Evolutionary conservation across 2,329 filamentous ascomycete genomes (phyloP).

Genomic region (Aureobasidium uvarum): DNA sequence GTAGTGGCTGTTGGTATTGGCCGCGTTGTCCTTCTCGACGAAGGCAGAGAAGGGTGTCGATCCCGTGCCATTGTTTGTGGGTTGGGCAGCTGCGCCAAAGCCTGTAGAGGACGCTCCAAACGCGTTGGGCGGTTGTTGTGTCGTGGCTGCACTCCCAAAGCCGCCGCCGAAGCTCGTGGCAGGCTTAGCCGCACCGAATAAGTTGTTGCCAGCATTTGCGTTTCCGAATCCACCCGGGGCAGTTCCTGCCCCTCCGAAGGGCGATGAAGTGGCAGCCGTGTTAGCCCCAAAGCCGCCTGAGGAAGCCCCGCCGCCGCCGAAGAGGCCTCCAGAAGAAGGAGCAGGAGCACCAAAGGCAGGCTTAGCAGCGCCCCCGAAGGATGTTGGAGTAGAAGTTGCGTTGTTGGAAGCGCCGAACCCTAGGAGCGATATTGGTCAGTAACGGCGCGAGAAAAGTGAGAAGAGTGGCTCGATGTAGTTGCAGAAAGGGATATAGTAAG

Average conservation of each 20-base stretch:
- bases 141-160: constrained; percentile 43
- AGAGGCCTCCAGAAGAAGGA: constrained; percentile 36
- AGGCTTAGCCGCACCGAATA: constrained; percentile 46
- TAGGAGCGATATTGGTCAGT: constrained; percentile 14
- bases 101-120: not conserved
- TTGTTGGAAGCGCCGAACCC: constrained; percentile 30
- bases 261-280: not conserved
- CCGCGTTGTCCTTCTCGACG: constrained; percentile 69
- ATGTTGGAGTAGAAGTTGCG: constrained; percentile 17
- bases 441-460: not conserved
- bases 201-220: constrained; percentile 31
- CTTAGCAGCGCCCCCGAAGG: constrained; percentile 27
- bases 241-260: constrained; percentile 31
- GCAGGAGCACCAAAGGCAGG: constrained; percentile 35
- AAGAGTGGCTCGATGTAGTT: not conserved
- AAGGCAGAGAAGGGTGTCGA: constrained; percentile 63
- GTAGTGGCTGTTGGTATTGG: constrained; percentile 62
- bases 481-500: not conserved
- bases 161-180: constrained; percentile 52
- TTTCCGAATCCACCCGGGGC: constrained; percentile 31
- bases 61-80: constrained; percentile 64
- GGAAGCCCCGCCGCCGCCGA: constrained; percentile 28
- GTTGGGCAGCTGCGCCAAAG: constrained; percentile 46
- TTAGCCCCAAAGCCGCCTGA: constrained; percentile 23
- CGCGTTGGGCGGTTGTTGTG: constrained; percentile 24